Conservation (phyloP, 768 basidiomycete genomes). For the Lactifluus piperatus region DNA sequence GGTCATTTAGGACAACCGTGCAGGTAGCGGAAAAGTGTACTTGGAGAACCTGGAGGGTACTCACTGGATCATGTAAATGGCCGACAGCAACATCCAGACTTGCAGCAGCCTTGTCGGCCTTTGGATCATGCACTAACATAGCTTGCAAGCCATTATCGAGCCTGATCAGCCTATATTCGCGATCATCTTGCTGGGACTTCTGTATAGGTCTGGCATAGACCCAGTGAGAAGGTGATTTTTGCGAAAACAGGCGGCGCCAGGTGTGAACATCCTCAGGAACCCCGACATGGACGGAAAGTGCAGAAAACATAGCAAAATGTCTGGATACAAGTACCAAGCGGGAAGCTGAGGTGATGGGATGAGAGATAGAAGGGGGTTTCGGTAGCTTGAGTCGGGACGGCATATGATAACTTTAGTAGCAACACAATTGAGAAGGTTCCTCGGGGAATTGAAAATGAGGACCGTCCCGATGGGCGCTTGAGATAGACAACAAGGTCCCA, state of each 20-base stretch:
- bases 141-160: slow-evolving; percentile 90
- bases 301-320: background rate
- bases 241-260: slow-evolving; percentile 9
- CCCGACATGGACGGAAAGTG: background rate
- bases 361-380: background rate
- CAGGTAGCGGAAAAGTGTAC: background rate
- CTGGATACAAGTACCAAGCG: background rate
- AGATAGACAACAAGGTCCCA: background rate
- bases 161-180: slow-evolving; percentile 71
- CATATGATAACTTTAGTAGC: slow-evolving; percentile 7
- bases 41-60: slow-evolving; percentile 23
- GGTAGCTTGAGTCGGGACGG: background rate
- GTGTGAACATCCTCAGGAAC: slow-evolving; percentile 13
- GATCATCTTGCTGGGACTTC: slow-evolving; percentile 68
- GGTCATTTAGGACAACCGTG: background rate
- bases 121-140: slow-evolving; percentile 71
- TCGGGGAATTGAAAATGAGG: background rate
- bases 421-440: background rate
- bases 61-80: slow-evolving; percentile 85
- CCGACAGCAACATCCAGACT: slow-evolving; percentile 93
- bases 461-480: slow-evolving; percentile 3
- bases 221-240: slow-evolving; percentile 28
- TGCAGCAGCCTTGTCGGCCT: slow-evolving; percentile 90
- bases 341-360: background rate
- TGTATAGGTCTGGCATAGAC: slow-evolving; percentile 53